Evolutionary conservation across 495 filamentous ascomycete genomes (phyloP).

Genomic region (Jackrogersella multiformis): DNA sequence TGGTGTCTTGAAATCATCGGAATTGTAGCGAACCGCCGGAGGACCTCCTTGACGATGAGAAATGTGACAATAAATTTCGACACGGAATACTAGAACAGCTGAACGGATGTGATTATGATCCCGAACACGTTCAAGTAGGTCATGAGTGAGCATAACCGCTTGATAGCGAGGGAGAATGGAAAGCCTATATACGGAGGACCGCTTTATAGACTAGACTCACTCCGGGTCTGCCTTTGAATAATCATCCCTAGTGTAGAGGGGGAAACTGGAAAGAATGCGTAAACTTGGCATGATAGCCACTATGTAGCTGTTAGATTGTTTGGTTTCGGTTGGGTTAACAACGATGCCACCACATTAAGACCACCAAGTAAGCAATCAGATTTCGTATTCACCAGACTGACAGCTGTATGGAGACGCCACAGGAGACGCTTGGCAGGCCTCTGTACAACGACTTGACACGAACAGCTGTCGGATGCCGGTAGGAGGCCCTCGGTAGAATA

Average conservation of each 20-base stretch:
- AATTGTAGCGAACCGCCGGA: conserved; percentile 7
- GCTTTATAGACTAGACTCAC: background rate
- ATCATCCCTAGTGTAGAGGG: background rate
- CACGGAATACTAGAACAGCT: conserved; percentile 26
- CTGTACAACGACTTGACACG: background rate
- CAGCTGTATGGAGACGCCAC: background rate
- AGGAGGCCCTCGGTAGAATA: conserved; percentile 19
- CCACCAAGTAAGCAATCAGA: background rate
- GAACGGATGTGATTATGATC: conserved; percentile 38
- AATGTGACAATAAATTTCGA: conserved; percentile 11
- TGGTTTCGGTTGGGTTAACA: background rate
- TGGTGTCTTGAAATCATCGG: conserved; percentile 45
- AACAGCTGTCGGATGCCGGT: background rate
- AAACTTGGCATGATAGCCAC: background rate
- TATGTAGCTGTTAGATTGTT: background rate
- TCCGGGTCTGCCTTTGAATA: background rate
- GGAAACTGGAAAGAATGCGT: conserved; percentile 25
- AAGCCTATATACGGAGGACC: conserved; percentile 37
- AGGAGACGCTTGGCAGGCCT: conserved; percentile 1
- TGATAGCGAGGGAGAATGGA: conserved; percentile 41
- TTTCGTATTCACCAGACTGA: background rate
- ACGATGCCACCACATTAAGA: background rate
- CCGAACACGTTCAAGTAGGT: conserved; percentile 43
- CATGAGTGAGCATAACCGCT: conserved; percentile 28
- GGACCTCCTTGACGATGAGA: conserved; percentile 29